These are phyloP conservation scores for Mycena amicta DNA, from an alignment of 768 basidiomycete genomes.

Conservation along the genomic window DNA sequence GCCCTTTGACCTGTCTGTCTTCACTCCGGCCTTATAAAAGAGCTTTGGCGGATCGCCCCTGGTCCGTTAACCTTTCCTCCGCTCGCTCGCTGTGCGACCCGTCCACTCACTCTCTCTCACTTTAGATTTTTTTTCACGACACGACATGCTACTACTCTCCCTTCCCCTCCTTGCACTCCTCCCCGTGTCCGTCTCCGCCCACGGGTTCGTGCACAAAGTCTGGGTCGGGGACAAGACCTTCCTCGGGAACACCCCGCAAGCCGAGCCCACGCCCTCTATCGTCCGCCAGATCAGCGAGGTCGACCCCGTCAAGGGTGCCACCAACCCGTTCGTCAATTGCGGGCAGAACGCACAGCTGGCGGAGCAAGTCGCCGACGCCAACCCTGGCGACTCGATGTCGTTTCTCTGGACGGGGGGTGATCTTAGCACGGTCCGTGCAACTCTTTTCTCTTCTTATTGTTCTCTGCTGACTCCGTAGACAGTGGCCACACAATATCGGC, in stretches of 20 bases:
- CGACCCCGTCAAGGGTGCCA: constrained; percentile 54
- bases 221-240: constrained; percentile 43
- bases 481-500: constrained; percentile 43
- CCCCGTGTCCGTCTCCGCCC: constrained; percentile 43
- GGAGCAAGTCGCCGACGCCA: constrained; percentile 52
- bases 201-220: constrained; percentile 44
- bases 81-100: constrained; percentile 11
- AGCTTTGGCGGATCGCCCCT: background rate
- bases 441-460: constrained; percentile 3
- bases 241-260: constrained; percentile 37
- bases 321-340: constrained; percentile 60
- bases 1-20: constrained; percentile 4
- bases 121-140: constrained; percentile 4
- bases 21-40: background rate
- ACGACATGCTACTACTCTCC: constrained; percentile 31
- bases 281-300: constrained; percentile 43
- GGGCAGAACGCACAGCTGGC: constrained; percentile 57
- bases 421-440: constrained; percentile 16
- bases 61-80: constrained; percentile 2
- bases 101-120: constrained; percentile 11
- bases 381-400: constrained; percentile 57
- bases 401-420: constrained; percentile 61
- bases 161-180: constrained; percentile 35
- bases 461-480: background rate
- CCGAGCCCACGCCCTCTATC: constrained; percentile 33